Evolutionary conservation across 306 rosid species (phyloP), one percentile per base, ranked within the genome.

Genomic region (Pueraria montana): DNA sequence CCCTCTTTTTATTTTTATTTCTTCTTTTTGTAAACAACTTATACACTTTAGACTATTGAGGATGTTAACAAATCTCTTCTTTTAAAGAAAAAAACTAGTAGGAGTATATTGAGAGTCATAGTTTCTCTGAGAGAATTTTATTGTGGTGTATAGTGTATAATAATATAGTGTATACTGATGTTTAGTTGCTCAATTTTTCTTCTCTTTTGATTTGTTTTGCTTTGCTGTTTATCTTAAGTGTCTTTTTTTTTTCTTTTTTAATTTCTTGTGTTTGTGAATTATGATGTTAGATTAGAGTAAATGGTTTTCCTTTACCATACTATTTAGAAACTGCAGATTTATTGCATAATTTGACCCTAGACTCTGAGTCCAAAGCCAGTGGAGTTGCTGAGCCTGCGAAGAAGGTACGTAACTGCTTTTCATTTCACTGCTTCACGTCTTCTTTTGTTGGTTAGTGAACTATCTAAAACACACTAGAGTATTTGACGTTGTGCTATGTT

Each of bases 261-360:
- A 34, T 34, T 1, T 34, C 0, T 34, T 2, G 27, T 66, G 43
- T 23, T 2, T 32, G 46, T 64, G 46, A 64, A 64, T 64, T 17
- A 17, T 63, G 23, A 32, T 8, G 6, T 8, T 64, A 34, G 45
- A 17, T 32, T 34, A 2, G 27, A 52, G 58, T 73, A 2, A 78
- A 26, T 63, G 61, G 8, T 43, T 84, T 74, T 67, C 84, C 42
- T 80, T 80, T 48, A 68, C 24, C 58, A 45, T 46, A 14, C 12
- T 23, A 14, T 17, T 12, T 14, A 71, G 76, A 71, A 71, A 32
- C 76, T 46, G 59, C 76, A 46, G 66, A 85, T 64, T 82, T 89
- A 48, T 30, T 89, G 72, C 90, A 89, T 74, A 87, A 76, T 55
- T 84, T 89, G 75, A 79, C 88, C 1, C 43, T 89, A 45, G 82